A percentile compares a stretch with the other conserved stretches of the same genome.
phyloP scores from a whole-genome alignment of 2,329 filamentous ascomycete genomes.

The Stachybotrys chartarum region DNA sequence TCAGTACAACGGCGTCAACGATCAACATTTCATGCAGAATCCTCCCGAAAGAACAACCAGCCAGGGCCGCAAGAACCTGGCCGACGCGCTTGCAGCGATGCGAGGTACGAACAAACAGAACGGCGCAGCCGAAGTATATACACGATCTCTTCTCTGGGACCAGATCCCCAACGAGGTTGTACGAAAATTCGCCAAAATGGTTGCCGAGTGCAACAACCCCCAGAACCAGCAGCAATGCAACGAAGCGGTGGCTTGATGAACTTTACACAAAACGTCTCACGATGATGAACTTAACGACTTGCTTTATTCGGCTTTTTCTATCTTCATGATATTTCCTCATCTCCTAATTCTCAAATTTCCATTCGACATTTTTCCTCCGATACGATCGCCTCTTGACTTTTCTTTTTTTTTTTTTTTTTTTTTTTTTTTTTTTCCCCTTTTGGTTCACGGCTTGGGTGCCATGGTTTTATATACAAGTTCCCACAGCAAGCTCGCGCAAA shows the following conservation, averaged over 20 bases:
- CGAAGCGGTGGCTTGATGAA: conserved; percentile 32
- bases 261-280: conserved; percentile 25
- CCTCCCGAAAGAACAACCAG: conserved; percentile 46
- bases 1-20: conserved; percentile 74
- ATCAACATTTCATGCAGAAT: conserved; percentile 61
- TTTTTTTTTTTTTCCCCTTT: too few species aligned
- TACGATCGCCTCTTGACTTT: background rate
- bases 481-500: conserved; percentile 23
- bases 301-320: conserved; percentile 7
- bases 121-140: conserved; percentile 78
- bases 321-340: conserved; percentile 17
- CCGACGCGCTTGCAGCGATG: conserved; percentile 75
- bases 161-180: conserved; percentile 90
- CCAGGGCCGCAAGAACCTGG: conserved; percentile 65
- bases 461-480: conserved; percentile 13
- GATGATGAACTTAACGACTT: conserved; percentile 19
- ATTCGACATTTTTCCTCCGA: conserved; percentile 5
- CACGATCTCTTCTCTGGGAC: conserved; percentile 87
- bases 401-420: too few species aligned
- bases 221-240: conserved; percentile 35
- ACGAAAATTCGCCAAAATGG: conserved; percentile 84
- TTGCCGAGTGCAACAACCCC: conserved; percentile 62
- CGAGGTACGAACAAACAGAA: conserved; percentile 62
- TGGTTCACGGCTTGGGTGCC: too few species aligned
- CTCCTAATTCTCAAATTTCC: conserved; percentile 1